Evolutionary conservation across 106 monocot genomes (phyloP), one percentile per base, ranked within the genome.

Genomic region (Narthecium ossifragum): DNA sequence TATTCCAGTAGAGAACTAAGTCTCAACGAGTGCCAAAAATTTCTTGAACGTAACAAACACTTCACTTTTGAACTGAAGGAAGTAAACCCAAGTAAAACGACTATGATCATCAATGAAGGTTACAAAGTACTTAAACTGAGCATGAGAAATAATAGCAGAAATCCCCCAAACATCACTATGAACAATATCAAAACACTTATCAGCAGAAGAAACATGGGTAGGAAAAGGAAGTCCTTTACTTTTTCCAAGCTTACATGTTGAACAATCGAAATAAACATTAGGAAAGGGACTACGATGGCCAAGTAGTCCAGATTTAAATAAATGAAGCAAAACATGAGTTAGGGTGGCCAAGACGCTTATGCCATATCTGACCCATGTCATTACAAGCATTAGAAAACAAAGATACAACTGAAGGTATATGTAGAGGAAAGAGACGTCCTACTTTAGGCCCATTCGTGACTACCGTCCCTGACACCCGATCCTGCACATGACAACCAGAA

Each of bases 61-160:
- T n/a, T 49, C 47, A 51, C 8, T 10, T 36, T 51, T 51, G 13
- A 8, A 26, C 1, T 4, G 24, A 11, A 64, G 51, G 17, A 26
- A 64, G 21, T 65, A 65, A 34, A 65, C 26, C 31, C 47, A 65
- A 0, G 53, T 49, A 28, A 27, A 54, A 0, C 37, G 34, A 53
- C 23, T 53, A 18, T 52, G 54, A 23, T 54, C 37, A 52, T 65
- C 51, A 36, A 65, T 38, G 28, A 65, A 65, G 2, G n/a, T 55
- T 12, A 66, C 15, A 46, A 66, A 55, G 31, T 55, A 56, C 12
- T 55, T 54, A 46, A 38, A 52, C 8, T 52, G 22, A 8, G 53
- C 27, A 53, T 53, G 34, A 17, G 38, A 65, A 0, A 31, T 30
- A 46, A 62, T 3, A 49, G 48, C 6, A 31, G n/a, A 9, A n/a